Percentiles rank a stretch among this genome's conserved stretches.
phyloP scores from a whole-genome alignment of 2,329 filamentous ascomycete species.

The Cladosporium oxysporum region DNA sequence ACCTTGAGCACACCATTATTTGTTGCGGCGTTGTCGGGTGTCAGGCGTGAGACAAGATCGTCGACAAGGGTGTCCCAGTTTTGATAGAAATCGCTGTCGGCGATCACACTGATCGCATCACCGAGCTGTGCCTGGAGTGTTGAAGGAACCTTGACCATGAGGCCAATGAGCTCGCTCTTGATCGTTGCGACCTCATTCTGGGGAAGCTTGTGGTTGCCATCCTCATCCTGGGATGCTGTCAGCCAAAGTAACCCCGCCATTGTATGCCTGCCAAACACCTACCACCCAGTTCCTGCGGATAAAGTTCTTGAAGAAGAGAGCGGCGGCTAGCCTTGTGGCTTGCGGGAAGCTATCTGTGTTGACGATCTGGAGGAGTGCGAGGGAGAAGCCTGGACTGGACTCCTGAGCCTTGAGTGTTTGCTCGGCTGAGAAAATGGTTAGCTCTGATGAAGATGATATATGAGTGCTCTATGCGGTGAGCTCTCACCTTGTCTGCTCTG shows the following conservation, averaged over 20 bases:
- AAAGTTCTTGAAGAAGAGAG: constrained; percentile 98
- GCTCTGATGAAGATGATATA: constrained; percentile 12
- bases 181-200: constrained; percentile 81
- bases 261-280: constrained; percentile 38
- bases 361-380: constrained; percentile 84
- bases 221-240: constrained; percentile 65
- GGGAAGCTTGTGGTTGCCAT: constrained; percentile 88
- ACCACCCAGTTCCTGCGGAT: constrained; percentile 90
- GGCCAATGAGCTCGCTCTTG: constrained; percentile 90
- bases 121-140: constrained; percentile 91
- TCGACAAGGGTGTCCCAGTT: constrained; percentile 94
- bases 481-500: constrained; percentile 84
- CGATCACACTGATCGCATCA: constrained; percentile 95
- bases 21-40: constrained; percentile 74
- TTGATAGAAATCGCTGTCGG: constrained; percentile 96
- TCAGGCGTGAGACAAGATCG: constrained; percentile 87
- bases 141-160: constrained; percentile 91
- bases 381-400: constrained; percentile 81
- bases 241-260: constrained; percentile 21
- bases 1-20: constrained; percentile 96
- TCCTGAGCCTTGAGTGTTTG: constrained; percentile 75
- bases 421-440: constrained; percentile 64
- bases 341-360: constrained; percentile 69
- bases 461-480: neutral
- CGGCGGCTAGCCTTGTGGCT: constrained; percentile 82